Base-by-base conservation (phyloP, 2,329 filamentous ascomycete genomes). In the Cordyceps fumosorosea region DNA sequence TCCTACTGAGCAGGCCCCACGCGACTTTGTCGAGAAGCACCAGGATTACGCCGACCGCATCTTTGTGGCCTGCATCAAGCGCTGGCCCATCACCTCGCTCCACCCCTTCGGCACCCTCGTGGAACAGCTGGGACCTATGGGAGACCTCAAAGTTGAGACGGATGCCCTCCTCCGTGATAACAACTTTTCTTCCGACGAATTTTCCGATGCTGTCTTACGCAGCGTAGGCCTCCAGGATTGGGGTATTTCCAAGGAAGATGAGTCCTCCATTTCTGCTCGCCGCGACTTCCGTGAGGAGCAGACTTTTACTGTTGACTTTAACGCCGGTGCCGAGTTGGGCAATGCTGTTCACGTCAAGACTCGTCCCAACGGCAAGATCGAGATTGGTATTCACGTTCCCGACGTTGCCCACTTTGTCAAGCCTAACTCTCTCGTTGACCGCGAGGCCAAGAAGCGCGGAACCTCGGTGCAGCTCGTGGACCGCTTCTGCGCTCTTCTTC, bases 71-170 rank as follows among this genome's bases (percentile, higher is more conserved):
- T 97, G 93, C 79, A 99, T 99, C 78, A 99, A 99, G 84, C 87
- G 95, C 72, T 99, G 95, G 95, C 95, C 95, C 66, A 99, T 99
- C 71, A 99, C 95, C 32, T 99, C 95, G n/a, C 86, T 99, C 62
- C 95, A 99, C 78, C 95, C 95, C 37, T 99, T 99, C 71, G 95
- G 95, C 73, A 99, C 95, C 10, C 86, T 99, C 53, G 93, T 98
- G 60, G 95, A 99, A 78, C 91, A 96, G 77, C 88, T 99, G 60
- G 95, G 95, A 65, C 91, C 91, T 74, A 98, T 98, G 90, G 95
- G 95, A 67, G 92, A 99, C 73, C 83, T 96, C 68, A 96, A 93
- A 79, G 93, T 99, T 63, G 95, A 99, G 78, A 99, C 95, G 2
- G 95, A 99, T 78, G 95, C 95, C 63, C 85, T 99, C 62, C 85